These are phyloP conservation scores for Penicillium sp. DNA, from an alignment of 2,329 filamentous ascomycete genomes.

Conservation along the genomic window DNA sequence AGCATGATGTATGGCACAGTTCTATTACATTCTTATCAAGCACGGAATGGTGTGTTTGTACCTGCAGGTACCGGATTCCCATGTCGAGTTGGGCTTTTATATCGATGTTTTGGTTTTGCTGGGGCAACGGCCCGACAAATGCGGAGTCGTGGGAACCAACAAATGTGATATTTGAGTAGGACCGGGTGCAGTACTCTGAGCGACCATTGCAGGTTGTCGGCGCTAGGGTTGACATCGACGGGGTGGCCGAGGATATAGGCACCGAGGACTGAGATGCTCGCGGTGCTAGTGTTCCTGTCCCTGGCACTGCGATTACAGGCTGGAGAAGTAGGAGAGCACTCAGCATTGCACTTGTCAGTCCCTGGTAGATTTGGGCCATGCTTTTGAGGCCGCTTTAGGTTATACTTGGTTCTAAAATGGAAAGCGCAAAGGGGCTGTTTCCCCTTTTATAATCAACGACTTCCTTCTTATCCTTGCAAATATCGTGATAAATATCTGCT, in stretches of 20 bases:
- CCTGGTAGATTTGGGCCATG: constrained; percentile 7
- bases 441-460: background rate
- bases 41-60: constrained; percentile 57
- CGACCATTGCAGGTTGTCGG: constrained; percentile 57
- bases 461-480: background rate
- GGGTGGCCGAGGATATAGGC: constrained; percentile 5
- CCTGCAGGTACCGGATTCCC: constrained; percentile 64
- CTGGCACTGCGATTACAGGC: background rate
- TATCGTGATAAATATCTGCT: background rate
- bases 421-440: background rate
- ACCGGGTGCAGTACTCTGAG: constrained; percentile 53
- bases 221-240: constrained; percentile 2
- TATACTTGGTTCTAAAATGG: background rate
- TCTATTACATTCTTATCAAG: constrained; percentile 51
- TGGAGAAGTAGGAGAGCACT: constrained; percentile 3
- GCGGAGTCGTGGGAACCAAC: constrained; percentile 65
- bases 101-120: constrained; percentile 61
- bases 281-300: background rate
- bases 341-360: constrained; percentile 10
- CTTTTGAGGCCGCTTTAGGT: background rate
- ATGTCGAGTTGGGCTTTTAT: constrained; percentile 58
- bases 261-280: constrained; percentile 3
- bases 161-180: constrained; percentile 60
- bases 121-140: constrained; percentile 57
- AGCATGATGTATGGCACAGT: constrained; percentile 65